Evolutionary conservation across 2,329 filamentous ascomycete genomes (phyloP), one percentile per base, ranked within the genome.

Genomic region (Tolypocladium ovalisporum): DNA sequence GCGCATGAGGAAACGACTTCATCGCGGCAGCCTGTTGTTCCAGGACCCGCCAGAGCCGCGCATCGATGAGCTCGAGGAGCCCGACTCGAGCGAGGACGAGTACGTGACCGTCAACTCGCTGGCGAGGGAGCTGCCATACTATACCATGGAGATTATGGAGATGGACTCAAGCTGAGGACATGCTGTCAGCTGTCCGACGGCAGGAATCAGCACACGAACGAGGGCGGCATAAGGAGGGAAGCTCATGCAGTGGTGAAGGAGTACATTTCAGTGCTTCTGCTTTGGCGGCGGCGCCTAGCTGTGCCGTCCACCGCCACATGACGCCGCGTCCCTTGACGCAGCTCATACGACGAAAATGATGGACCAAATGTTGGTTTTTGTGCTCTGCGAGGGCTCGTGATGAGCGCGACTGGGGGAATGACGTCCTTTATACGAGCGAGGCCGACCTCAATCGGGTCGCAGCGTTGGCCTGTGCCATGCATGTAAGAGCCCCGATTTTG

Each of bases 21-120:
- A 79, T 39, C 74, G 75, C 44, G 76, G 76, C 51, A 73, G 72
- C 59, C 62, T 79, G n/a, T 71, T 75, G 32, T 79, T 80, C 60
- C 71, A 76, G 24, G 78, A 81, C 58, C 77, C 78, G 36, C 76
- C 76, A 13, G 72, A 73, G 54, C 76, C 76, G 13, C 72, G 76
- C 40, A 82, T 82, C 58, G 77, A 80, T 40, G 79, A 82, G 67
- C 70, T 79, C 1, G 79, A 81, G 19, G 79, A 81, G 65, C 79
- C 79, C 13, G 72, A 75, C 57, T 79, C 76, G 29, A 74, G 73
- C 58, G 76, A 77, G 29, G 76, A 78, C 44, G 75, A 77, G 54
- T 67, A 67, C 51, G 64, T 70, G 17, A 68, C 73, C 12, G 71
- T 73, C 27, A 70, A 75, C 55, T 65, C 69, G n/a, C 68, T 80